Base-by-base conservation (phyloP, 192 early-diverging fungal genomes). In the Dispira simplex region DNA sequence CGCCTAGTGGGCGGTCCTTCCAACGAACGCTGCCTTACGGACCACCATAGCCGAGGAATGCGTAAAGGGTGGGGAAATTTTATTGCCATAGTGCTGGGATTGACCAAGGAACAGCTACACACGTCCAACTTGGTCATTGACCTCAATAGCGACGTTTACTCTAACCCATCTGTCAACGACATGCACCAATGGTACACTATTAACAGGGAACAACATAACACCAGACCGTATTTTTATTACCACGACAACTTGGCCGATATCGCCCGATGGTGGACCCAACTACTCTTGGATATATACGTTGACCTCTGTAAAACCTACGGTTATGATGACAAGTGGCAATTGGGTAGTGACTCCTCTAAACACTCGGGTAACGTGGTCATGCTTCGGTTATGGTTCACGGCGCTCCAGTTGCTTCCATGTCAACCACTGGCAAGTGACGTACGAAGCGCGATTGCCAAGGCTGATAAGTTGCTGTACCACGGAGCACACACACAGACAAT, bases 1-100 rank as follows among this genome's bases (percentile, higher is more conserved):
- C 78, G 80, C 21, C 63, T 82, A 23, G 76, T 76, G 23, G 80
- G 80, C 44, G 80, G 80, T 3, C 69, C 77, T 16, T 26, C 67
- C 48, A 72, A 78, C 64, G 60, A 64, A 18, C 62, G 69, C 56
- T 82, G 80, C 63, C 60, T 82, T 46, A n/a, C 59, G 26, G 64
- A 49, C 63, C 48, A 46, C 47, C 71, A 74, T 45, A 11, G 73
- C 20, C 73, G 72, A 13, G 77, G 71, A 6, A 66, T 79, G 68
- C 70, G 69, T 46, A 73, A 81, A 60, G 79, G 74, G 20, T 81
- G 76, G 76, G 46, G 58, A 23, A 76, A 81, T 67, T 51, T 68
- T 12, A 43, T 68, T 23, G 67, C 66, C 13, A 3, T 72, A 3
- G 28, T 56, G 1, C 54, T 56, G 18, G 25, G 23, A 3, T 28